These are phyloP conservation scores for Tilletiopsis washingtonensis DNA, from an alignment of 1,284 basidiomycete genomes.

Conservation along the genomic window DNA sequence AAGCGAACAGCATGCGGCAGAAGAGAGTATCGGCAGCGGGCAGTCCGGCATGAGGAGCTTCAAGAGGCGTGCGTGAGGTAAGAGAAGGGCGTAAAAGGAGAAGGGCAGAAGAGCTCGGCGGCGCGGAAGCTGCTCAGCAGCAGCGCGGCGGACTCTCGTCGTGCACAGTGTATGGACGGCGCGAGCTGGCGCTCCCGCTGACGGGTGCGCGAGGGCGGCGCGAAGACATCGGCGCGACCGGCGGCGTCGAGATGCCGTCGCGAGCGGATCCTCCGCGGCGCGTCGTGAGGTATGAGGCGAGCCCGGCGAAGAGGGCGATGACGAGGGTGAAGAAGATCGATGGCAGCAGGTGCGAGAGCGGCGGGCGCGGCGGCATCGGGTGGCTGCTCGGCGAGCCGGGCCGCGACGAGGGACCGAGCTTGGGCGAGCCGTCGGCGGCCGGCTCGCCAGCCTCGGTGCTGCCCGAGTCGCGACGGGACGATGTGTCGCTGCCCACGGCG, in stretches of 20 bases:
- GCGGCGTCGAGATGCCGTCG: not conserved
- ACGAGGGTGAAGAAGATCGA: conserved; percentile 34
- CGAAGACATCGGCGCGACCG: not conserved
- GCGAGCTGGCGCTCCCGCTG: too few species aligned
- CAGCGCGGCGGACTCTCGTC: too few species aligned
- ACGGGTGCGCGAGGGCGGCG: not conserved
- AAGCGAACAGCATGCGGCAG: too few species aligned
- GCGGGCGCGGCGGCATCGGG: conserved; percentile 31
- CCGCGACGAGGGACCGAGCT: not conserved
- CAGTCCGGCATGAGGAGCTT: too few species aligned
- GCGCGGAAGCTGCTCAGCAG: too few species aligned
- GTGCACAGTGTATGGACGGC: too few species aligned
- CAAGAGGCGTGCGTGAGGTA: too few species aligned
- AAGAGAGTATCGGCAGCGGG: too few species aligned
- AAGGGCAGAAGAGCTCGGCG: too few species aligned
- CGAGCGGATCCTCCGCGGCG: conserved; percentile 5
- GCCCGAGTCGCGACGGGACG: not conserved
- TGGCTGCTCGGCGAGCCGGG: not conserved
- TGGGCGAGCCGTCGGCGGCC: too few species aligned
- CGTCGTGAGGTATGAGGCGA: conserved; percentile 19
- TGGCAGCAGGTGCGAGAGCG: conserved; percentile 27
- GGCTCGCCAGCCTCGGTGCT: too few species aligned
- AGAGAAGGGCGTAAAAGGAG: too few species aligned
- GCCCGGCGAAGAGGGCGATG: conserved; percentile 27
- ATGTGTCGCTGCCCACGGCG: not conserved